Evolutionary conservation across 345 rosid genomes (phyloP).

Genomic region (Arabidopsis arenosa): DNA sequence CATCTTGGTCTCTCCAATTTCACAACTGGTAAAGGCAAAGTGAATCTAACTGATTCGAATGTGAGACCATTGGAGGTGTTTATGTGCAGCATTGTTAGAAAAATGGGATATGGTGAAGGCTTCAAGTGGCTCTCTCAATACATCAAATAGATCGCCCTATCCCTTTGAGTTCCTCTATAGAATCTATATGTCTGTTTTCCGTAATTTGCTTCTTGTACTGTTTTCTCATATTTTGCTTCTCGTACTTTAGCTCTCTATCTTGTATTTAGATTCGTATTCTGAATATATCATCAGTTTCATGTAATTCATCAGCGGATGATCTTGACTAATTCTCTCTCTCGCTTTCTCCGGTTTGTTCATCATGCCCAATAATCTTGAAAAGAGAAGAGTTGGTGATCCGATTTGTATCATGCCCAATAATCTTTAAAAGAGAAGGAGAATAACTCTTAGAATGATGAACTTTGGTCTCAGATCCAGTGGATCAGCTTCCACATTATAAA

Average conservation of each 20-base stretch:
- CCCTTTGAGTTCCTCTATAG: not conserved
- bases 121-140: constrained; percentile 79
- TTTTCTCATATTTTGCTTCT: constrained; percentile 2
- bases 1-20: constrained; percentile 68
- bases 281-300: constrained; percentile 8
- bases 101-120: constrained; percentile 84
- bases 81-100: constrained; percentile 84
- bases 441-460: too few species aligned
- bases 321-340: too few species aligned
- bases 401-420: too few species aligned
- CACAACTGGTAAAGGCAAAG: constrained; percentile 82
- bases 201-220: constrained; percentile 11
- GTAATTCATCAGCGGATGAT: constrained; percentile 9
- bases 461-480: too few species aligned
- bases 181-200: not conserved
- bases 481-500: too few species aligned
- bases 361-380: too few species aligned
- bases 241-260: not conserved
- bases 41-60: constrained; percentile 52
- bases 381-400: too few species aligned
- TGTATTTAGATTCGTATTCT: constrained; percentile 15
- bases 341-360: too few species aligned
- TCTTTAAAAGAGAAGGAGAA: too few species aligned
- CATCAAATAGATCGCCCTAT: constrained; percentile 49
- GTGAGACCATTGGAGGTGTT: constrained; percentile 78